Evolutionary conservation across 2,329 filamentous ascomycete species (phyloP).

Genomic region (Juglanconis oblonga): DNA sequence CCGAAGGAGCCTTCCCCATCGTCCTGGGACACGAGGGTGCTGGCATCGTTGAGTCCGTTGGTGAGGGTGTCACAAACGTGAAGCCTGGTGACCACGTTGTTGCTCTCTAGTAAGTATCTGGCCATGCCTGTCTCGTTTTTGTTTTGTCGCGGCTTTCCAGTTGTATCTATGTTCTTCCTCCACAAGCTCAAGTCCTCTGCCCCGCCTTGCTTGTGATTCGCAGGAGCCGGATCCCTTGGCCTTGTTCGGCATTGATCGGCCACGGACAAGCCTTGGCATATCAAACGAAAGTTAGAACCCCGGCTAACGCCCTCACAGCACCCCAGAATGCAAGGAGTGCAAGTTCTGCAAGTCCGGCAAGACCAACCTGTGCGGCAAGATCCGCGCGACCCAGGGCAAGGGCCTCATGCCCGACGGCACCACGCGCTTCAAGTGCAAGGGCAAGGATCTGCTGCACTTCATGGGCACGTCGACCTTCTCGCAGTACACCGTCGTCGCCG

Average conservation of each 20-base stretch:
- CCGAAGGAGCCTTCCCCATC: slow-evolving; percentile 89
- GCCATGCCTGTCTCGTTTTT: too few relatives aligned
- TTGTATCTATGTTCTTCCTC: background rate
- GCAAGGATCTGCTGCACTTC: slow-evolving; percentile 94
- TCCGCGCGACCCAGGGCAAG: slow-evolving; percentile 91
- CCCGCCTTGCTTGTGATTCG: background rate
- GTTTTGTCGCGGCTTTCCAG: background rate
- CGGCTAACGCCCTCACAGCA: slow-evolving; percentile 51
- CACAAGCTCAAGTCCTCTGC: background rate
- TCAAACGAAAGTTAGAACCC: background rate
- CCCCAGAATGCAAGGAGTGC: slow-evolving; percentile 94
- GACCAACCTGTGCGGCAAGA: slow-evolving; percentile 99
- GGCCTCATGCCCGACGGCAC: slow-evolving; percentile 98
- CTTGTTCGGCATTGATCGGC: too few relatives aligned
- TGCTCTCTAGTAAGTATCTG: slow-evolving; percentile 69
- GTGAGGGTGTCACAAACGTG: slow-evolving; percentile 91
- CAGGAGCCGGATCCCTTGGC: background rate
- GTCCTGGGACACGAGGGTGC: slow-evolving; percentile 89
- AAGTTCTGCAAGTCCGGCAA: slow-evolving; percentile 99
- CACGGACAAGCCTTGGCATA: background rate
- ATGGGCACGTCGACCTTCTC: slow-evolving; percentile 99
- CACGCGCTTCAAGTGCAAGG: slow-evolving; percentile 89
- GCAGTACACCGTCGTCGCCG: slow-evolving; percentile 97
- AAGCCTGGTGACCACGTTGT: slow-evolving; percentile 91
- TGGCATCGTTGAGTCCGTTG: slow-evolving; percentile 88